Evolutionary conservation across 306 rosid species (phyloP), one percentile per base, ranked within the genome.

Genomic region (Notholithocarpus densiflorus): DNA sequence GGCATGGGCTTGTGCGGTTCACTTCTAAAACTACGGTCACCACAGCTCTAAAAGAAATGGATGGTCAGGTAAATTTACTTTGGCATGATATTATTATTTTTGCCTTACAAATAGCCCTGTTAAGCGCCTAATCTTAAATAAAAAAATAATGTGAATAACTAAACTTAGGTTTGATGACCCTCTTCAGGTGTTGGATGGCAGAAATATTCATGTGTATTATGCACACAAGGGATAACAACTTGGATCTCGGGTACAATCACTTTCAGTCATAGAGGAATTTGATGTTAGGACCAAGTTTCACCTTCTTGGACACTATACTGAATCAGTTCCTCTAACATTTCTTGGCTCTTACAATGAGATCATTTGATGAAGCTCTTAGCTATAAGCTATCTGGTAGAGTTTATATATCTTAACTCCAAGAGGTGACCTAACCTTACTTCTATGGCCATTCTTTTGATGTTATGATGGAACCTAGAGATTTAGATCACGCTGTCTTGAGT

Each of bases 151-250:
- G 10, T 18, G 24, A 6, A 2, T 26, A 27, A 40, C 10, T 19
- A 1, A 56, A 45, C 8, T 27, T 37, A 10, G 15, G 24, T 23
- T 71, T 73, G 27, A 59, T 68, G 34, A 51, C 37, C 81, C 54
- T 81, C 73, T 24, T 60, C 89, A 88, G 93, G 14, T 80, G 29
- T 79, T 86, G 19, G 95, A 90, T 53, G 92, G 92, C 17, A 77
- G 92, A 83, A 83, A 77, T 40, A 89, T 92, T 56, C 83, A 89
- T 3, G 83, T 92, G 85, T 60, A 78, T 48, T 83, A 61, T 76
- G 91, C 91, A 2, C 86, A 82, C 78, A 82, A 78, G 75, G 79
- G 59, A 23, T 83, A 31, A 73, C 57, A n/a, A 23, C 60, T 69
- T 70, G 55, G 61, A 60, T 54, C 12, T 59, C 10, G 40, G 81